Conservation (phyloP, 2,329 filamentous ascomycete species). For the Diplodia intermedia region DNA sequence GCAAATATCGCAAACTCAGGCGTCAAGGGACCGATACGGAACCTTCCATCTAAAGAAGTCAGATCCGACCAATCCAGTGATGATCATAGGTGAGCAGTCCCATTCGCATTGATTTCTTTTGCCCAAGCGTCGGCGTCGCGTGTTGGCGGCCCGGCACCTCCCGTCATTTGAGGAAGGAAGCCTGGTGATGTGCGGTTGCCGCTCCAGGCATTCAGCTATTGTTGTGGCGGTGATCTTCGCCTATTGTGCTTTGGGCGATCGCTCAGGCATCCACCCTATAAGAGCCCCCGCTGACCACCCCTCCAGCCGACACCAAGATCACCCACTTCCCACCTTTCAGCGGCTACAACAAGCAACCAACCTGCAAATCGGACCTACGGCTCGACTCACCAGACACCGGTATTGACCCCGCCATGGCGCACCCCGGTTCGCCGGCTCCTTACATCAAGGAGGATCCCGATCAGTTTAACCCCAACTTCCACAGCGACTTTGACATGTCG, state of each 20-base stretch:
- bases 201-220: slow-evolving; percentile 10
- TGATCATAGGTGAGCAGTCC: slow-evolving; percentile 31
- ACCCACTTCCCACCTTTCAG: slow-evolving; percentile 52
- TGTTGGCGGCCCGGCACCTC: not conserved
- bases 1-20: slow-evolving; percentile 8
- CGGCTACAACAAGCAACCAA: slow-evolving; percentile 44
- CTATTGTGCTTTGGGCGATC: slow-evolving; percentile 23
- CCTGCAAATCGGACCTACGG: slow-evolving; percentile 48
- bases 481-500: slow-evolving; percentile 59
- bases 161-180: not conserved
- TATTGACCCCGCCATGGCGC: slow-evolving; percentile 57
- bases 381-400: slow-evolving; percentile 51
- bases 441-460: slow-evolving; percentile 74
- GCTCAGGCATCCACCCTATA: slow-evolving; percentile 24
- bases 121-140: slow-evolving; percentile 7
- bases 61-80: slow-evolving; percentile 22
- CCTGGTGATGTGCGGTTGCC: slow-evolving; percentile 17
- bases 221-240: slow-evolving; percentile 27
- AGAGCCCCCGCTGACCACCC: slow-evolving; percentile 32
- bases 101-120: not conserved
- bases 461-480: slow-evolving; percentile 60
- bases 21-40: slow-evolving; percentile 20
- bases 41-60: slow-evolving; percentile 24
- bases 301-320: slow-evolving; percentile 52
- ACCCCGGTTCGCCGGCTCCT: slow-evolving; percentile 62